phyloP scores from a whole-genome alignment of 2,329 filamentous ascomycete genomes.

The Hortaea sp. region DNA sequence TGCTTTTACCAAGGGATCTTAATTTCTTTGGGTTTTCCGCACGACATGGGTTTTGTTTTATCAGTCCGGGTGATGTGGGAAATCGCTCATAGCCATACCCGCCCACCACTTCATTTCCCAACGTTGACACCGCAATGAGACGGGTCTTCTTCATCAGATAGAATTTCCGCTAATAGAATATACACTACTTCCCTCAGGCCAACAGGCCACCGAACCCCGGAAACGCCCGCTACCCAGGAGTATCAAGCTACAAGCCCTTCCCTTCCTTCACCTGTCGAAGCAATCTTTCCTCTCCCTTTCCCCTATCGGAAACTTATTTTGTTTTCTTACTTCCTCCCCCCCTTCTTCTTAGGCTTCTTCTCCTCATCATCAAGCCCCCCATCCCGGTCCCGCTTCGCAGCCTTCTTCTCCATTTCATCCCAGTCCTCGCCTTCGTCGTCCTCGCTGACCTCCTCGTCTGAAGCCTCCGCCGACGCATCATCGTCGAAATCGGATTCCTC shows the following conservation, averaged over 20 bases:
- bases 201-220: not conserved
- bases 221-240: not conserved
- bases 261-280: too few relatives aligned
- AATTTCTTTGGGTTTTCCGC: too few relatives aligned
- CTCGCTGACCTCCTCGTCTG: conserved; percentile 51
- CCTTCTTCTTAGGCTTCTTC: conserved; percentile 15
- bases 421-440: conserved; percentile 71
- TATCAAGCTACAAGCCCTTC: not conserved
- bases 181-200: not conserved
- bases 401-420: conserved; percentile 86
- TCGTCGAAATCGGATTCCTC: conserved; percentile 92
- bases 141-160: too few relatives aligned
- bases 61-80: too few relatives aligned
- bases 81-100: too few relatives aligned
- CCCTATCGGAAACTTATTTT: too few relatives aligned
- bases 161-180: not conserved
- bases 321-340: conserved; percentile 24
- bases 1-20: too few relatives aligned
- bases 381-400: conserved; percentile 52
- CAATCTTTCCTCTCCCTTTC: too few relatives aligned
- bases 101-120: too few relatives aligned
- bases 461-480: conserved; percentile 72
- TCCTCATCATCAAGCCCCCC: conserved; percentile 51
- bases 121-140: too few relatives aligned
- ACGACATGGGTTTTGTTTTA: too few relatives aligned